Evolutionary conservation across 371 early-diverging fungal species (phyloP).

Genomic region (Vairimorpha ceranae): DNA sequence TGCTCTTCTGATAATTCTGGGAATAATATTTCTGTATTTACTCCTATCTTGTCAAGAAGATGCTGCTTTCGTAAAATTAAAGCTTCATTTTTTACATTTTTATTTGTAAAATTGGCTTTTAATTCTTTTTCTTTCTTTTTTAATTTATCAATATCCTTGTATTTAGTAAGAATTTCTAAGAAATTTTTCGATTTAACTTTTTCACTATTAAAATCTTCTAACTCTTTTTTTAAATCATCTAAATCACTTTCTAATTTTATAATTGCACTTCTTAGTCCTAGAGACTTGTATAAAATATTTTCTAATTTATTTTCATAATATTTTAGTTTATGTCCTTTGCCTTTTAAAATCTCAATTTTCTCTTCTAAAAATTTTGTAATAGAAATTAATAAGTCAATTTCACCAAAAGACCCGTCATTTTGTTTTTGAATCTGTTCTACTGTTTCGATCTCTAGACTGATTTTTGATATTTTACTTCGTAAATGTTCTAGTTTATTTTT

Average conservation of each 20-base stretch:
- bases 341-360: constrained; percentile 9
- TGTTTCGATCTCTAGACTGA: neutral
- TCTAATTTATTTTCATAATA: constrained; percentile 1
- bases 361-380: neutral
- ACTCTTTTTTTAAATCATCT: constrained; percentile 11
- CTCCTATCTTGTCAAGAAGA: constrained; percentile 24
- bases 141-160: constrained; percentile 1
- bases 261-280: constrained; percentile 1
- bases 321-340: neutral
- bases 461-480: constrained; percentile 1
- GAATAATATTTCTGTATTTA: constrained; percentile 17
- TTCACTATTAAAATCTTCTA: constrained; percentile 17
- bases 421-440: neutral
- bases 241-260: constrained; percentile 8
- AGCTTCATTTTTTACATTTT: constrained; percentile 20
- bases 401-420: neutral
- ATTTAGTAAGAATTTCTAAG: neutral
- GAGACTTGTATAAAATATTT: neutral
- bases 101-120: constrained; percentile 12
- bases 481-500: neutral
- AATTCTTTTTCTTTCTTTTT: constrained; percentile 33
- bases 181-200: neutral
- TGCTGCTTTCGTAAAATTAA: constrained; percentile 28
- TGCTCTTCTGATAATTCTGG: constrained; percentile 9
- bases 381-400: neutral